Evolutionary conservation across 2,329 filamentous ascomycete species (phyloP), one percentile per base, ranked within the genome.

Genomic region (Colletotrichum melonis): DNA sequence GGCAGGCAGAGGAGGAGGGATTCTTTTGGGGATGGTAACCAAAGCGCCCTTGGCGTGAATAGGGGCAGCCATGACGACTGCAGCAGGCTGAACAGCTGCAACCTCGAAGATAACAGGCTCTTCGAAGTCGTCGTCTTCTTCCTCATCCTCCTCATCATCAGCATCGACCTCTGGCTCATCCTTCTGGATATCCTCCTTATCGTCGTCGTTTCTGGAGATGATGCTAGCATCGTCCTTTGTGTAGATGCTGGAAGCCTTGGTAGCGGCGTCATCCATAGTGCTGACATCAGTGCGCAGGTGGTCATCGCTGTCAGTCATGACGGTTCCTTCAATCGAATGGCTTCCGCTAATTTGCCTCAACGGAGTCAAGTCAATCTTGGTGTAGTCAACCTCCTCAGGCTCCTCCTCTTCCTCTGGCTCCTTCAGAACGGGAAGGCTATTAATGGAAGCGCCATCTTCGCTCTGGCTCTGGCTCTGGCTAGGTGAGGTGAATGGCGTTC

Each of bases 21-120:
- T 83, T 46, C 95, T 90, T 83, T 96, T 97, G 14, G 94, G 91
- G 72, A 98, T 97, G 58, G 91, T 95, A 32, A 98, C 94, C 63
- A 98, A 86, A 63, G 93, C 92, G 28, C 95, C 94, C 79, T 94
- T 93, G 52, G 91, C 92, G 35, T 89, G 88, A 69, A 95, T 91
- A 68, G 91, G 88, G 1, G 93, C 91, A 2, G 89, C 88, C 60
- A 91, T 85, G 56, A 90, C 86, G 54, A 90, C 88, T 54, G 80
- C 78, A 19, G 90, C 84, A 19, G 88, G 88, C 74, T 90, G 87
- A 24, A 88, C 85, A 19, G 89, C 86, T 5, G 88, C 90, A 65
- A 94, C 89, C 77, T 94, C 92, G 73, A 92, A 93, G 35, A 95
- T 88, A 42, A 94, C 86, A 2, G 92, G 88, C 77, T 93, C 92